Base-by-base conservation (phyloP, 2,329 filamentous ascomycete species). In the Didymella exigua region DNA sequence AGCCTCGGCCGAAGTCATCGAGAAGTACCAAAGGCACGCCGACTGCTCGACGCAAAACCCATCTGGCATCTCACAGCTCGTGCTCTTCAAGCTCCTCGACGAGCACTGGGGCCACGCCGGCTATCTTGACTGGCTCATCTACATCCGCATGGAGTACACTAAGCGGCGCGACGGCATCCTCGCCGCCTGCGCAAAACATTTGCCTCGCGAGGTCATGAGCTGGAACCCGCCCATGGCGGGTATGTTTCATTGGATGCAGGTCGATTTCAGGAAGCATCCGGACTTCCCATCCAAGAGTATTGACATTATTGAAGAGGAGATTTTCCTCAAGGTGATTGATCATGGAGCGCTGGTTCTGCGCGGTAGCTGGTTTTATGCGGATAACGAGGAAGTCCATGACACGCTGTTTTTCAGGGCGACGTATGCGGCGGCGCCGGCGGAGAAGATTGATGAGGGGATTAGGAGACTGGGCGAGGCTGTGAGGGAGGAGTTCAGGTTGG, bases 81-180 rank as follows among this genome's bases (percentile, higher is more conserved):
- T 93, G 8, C 78, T 98, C 49, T 93, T 90, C 79, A 96, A 96
- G 77, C 81, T 99, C 19, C 81, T 99, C 2, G 95, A 99, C 62
- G 91, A 96, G 75, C 86, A 88, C 44, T 99, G 95, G 95, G 95
- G 93, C 21, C 95, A 99, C 69, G 82, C 85, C 36, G 93, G 93
- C 1, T 99, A 96, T 71, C 76, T 99, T 21, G 83, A 88, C 68
- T 99, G 95, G 95, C 78, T 99, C 60, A 89, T 95, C 71, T 84
- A 91, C 71, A 78, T 98, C 66, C 85, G 92, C 41, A 75, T 86
- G 66, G 86, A 92, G 75, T 99, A 99, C 72, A 95, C 93, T 1
- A 79, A 81, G 62, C 85, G 93, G 56, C 81, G 95, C 51, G 84
- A 98, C 70, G 83, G 85, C 23, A 84, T 99, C 53, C 79, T 96